Evolutionary conservation across 345 rosid species (phyloP).

Genomic region (Citrus maxima): DNA sequence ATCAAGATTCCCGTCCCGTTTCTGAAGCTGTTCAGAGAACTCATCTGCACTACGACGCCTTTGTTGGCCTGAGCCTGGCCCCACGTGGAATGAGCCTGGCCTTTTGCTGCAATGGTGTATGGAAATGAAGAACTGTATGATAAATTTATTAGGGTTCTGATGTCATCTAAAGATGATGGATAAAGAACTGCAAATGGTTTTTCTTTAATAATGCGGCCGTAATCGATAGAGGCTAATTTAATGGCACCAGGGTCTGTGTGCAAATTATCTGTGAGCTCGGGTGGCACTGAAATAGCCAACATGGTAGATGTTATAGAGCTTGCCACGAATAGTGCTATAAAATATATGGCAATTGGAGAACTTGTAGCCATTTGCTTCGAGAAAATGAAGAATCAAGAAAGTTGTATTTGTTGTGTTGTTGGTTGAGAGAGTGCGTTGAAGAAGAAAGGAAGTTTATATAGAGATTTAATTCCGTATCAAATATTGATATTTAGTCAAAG

Average conservation of each 20-base stretch:
- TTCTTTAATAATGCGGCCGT: constrained; percentile 32
- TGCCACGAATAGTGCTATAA: background rate
- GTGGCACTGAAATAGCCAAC: background rate
- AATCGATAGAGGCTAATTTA: constrained; percentile 33
- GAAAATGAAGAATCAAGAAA: background rate
- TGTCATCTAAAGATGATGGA: constrained; percentile 32
- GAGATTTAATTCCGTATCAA: background rate
- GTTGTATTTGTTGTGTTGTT: background rate
- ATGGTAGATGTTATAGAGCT: background rate
- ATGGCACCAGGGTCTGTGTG: constrained; percentile 24
- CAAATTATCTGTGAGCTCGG: constrained; percentile 8
- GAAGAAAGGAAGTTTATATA: background rate
- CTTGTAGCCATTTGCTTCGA: background rate
- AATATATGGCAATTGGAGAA: background rate
- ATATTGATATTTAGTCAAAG: background rate
- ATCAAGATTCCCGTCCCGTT: background rate
- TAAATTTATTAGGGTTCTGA: constrained; percentile 26
- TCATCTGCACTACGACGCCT: constrained; percentile 50
- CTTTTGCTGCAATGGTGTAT: constrained; percentile 41
- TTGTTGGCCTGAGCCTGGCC: constrained; percentile 44
- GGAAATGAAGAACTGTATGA: constrained; percentile 20
- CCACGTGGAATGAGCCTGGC: constrained; percentile 36
- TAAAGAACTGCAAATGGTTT: constrained; percentile 34
- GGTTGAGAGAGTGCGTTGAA: background rate
- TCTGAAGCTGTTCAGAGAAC: constrained; percentile 9